phyloP scores from a whole-genome alignment of 2,329 filamentous ascomycete species.

The Ophiocordyceps camponoti-saundersi region DNA sequence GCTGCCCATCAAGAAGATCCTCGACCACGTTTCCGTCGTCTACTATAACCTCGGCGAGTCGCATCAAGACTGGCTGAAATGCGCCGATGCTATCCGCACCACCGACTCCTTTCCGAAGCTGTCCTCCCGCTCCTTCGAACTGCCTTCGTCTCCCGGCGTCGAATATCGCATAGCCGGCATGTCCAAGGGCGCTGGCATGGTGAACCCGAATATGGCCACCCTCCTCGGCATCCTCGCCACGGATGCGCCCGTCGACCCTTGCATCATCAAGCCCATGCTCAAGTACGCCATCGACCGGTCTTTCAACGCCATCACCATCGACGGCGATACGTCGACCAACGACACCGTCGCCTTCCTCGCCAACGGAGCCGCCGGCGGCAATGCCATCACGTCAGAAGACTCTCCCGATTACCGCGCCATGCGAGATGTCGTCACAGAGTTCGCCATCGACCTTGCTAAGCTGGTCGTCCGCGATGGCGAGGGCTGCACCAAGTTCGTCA shows the following conservation, averaged over 20 bases:
- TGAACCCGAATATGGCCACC: constrained; percentile 97
- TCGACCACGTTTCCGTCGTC: constrained; percentile 63
- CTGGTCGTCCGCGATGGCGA: constrained; percentile 92
- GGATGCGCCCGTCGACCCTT: constrained; percentile 62
- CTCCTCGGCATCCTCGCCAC: constrained; percentile 84
- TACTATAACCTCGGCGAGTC: constrained; percentile 52
- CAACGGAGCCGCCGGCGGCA: constrained; percentile 76
- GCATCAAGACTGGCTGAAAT: constrained; percentile 73
- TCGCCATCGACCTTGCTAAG: constrained; percentile 73
- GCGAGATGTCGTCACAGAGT: constrained; percentile 51
- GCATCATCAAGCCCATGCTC: constrained; percentile 52
- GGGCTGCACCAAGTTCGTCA: constrained; percentile 96
- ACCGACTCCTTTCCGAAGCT: constrained; percentile 98
- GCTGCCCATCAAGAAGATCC: constrained; percentile 81
- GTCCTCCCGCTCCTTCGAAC: constrained; percentile 63
- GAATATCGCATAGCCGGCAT: constrained; percentile 82
- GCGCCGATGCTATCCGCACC: constrained; percentile 87
- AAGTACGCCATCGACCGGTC: constrained; percentile 61
- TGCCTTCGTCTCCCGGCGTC: constrained; percentile 60
- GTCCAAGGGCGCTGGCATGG: constrained; percentile 98
- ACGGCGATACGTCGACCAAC: constrained; percentile 95
- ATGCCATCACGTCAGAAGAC: constrained; percentile 35
- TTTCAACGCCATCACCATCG: constrained; percentile 94
- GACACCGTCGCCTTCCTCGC: constrained; percentile 91
- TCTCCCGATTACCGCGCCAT: constrained; percentile 54